phyloP scores from a whole-genome alignment of 2,329 filamentous ascomycete species.

The Volutella citrinella region DNA sequence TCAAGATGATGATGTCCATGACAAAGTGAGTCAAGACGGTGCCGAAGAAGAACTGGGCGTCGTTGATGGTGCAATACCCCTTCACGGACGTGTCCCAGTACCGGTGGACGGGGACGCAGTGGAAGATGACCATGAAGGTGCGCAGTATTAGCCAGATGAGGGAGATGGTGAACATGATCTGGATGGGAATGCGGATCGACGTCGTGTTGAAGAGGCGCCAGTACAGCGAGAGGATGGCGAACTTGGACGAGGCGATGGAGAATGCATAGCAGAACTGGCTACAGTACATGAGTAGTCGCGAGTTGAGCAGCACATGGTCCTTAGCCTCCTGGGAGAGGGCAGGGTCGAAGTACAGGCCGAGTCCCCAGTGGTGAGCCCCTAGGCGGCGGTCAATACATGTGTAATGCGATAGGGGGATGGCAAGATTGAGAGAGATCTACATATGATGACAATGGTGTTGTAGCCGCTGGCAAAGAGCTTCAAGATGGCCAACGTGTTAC shows the following conservation, averaged over 20 bases:
- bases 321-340: neutral
- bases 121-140: conserved; percentile 31
- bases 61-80: conserved; percentile 30
- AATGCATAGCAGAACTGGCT: conserved; percentile 20
- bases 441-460: conserved; percentile 9
- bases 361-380: conserved; percentile 16
- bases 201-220: conserved; percentile 27
- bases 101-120: conserved; percentile 31
- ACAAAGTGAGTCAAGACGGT: conserved; percentile 29
- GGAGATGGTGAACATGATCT: conserved; percentile 15
- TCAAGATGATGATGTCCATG: conserved; percentile 30
- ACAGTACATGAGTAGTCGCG: conserved; percentile 16
- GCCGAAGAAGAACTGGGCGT: conserved; percentile 30
- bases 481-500: too few species aligned
- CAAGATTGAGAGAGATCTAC: too few species aligned
- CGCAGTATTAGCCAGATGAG: conserved; percentile 25
- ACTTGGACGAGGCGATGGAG: conserved; percentile 25
- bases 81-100: conserved; percentile 31
- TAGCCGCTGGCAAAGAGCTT: conserved; percentile 12
- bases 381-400: neutral
- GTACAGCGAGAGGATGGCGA: conserved; percentile 28
- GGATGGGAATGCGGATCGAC: conserved; percentile 24
- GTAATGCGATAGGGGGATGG: too few species aligned
- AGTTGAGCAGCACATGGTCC: conserved; percentile 3
- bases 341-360: conserved; percentile 10